Evolutionary conservation across 495 filamentous ascomycete species (phyloP).

Genomic region (Apodospora peruviana): DNA sequence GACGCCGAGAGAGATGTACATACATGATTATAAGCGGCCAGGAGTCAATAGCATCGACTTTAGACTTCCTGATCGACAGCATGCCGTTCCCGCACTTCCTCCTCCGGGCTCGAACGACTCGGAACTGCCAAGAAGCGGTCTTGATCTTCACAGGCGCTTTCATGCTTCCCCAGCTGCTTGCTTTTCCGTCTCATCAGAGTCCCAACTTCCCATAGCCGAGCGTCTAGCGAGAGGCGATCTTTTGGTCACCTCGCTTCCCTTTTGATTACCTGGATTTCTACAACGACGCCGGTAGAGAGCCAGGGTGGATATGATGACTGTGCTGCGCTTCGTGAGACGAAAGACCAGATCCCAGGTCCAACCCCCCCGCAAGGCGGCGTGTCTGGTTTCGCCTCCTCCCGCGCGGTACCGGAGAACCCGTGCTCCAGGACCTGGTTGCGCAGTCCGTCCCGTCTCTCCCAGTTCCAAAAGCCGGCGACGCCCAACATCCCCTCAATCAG

Average conservation of each 20-base stretch:
- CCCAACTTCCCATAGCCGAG: constrained; percentile 6
- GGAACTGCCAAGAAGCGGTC: constrained; percentile 12
- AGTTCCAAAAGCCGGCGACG: neutral
- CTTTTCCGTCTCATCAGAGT: constrained; percentile 6
- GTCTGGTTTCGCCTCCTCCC: constrained; percentile 21
- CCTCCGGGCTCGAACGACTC: neutral
- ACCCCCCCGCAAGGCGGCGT: constrained; percentile 1
- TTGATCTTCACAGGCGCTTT: constrained; percentile 7
- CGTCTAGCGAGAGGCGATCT: constrained; percentile 1
- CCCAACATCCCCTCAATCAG: neutral
- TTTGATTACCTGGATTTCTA: no score
- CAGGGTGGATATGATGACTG: no score
- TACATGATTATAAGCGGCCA: no score
- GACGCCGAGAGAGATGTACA: no score
- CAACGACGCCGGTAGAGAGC: no score
- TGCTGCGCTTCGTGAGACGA: no score
- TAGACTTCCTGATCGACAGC: constrained; percentile 7
- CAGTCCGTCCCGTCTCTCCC: neutral
- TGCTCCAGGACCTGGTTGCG: neutral
- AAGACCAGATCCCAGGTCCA: constrained; percentile 9
- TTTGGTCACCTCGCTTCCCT: no score
- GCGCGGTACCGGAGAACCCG: constrained; percentile 15
- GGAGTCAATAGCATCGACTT: no score
- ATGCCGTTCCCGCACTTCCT: neutral
- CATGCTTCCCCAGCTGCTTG: constrained; percentile 3